Evolutionary conservation across 192 early-diverging fungal species (phyloP).

Genomic region (Pecoramyces ruminantium): DNA sequence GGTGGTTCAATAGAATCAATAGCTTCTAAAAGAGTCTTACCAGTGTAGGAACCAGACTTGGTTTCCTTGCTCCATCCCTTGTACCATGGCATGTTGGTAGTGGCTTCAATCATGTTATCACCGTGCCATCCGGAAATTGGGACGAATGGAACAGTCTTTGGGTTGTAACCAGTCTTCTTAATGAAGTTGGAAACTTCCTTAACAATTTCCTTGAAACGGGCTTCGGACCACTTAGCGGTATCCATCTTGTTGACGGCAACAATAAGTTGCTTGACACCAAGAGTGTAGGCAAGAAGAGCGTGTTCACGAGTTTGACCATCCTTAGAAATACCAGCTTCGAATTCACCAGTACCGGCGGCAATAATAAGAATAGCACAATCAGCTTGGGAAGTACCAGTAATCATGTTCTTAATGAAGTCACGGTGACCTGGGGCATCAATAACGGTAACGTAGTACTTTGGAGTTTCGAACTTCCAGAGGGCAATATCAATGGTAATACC

Average conservation of each 20-base stretch:
- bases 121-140: neutral
- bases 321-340: neutral
- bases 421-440: slow-evolving; percentile 78
- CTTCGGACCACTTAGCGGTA: neutral
- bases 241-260: neutral
- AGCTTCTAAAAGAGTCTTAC: slow-evolving; percentile 80
- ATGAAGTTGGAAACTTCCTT: neutral
- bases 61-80: slow-evolving; percentile 90
- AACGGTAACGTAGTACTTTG: slow-evolving; percentile 6
- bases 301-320: neutral
- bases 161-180: neutral
- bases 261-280: neutral
- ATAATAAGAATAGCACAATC: neutral
- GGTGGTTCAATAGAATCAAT: slow-evolving; percentile 92
- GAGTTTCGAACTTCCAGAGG: slow-evolving; percentile 15
- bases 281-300: neutral
- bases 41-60: slow-evolving; percentile 42
- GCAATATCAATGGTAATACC: slow-evolving; percentile 99
- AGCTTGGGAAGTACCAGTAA: slow-evolving; percentile 84
- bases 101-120: neutral
- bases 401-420: slow-evolving; percentile 99
- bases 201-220: neutral
- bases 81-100: slow-evolving; percentile 55
- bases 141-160: neutral
- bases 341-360: neutral